These are phyloP conservation scores for Amborella trichopoda DNA, from an alignment of 164 flowering plant genomes.

Conservation along the genomic window DNA sequence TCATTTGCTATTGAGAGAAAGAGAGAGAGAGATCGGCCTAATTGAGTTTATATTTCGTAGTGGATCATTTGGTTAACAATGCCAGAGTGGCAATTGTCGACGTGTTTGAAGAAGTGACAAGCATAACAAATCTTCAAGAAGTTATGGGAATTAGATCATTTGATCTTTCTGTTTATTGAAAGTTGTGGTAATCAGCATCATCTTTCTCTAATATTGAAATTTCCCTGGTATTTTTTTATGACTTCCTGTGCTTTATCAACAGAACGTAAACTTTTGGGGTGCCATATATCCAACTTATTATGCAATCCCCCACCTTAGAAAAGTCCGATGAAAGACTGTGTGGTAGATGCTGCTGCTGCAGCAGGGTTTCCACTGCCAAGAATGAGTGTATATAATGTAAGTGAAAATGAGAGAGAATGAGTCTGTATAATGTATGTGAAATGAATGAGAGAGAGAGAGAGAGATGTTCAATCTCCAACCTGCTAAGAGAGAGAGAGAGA, in stretches of 20 bases:
- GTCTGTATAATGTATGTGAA: not conserved
- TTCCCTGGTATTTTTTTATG: not conserved
- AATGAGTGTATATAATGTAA: constrained; percentile 32
- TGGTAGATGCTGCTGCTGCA: constrained; percentile 24
- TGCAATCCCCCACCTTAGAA: constrained; percentile 39
- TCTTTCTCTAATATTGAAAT: not conserved
- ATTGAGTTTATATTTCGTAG: too few relatives aligned
- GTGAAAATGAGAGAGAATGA: not conserved
- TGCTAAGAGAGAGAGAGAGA: not conserved
- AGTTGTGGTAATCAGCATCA: too few relatives aligned
- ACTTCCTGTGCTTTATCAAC: not conserved
- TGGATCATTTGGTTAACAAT: constrained; percentile 68
- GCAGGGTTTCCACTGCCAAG: constrained; percentile 30
- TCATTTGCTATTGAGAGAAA: too few relatives aligned
- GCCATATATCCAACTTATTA: constrained; percentile 28
- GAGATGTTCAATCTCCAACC: not conserved
- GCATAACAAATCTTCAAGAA: constrained; percentile 11
- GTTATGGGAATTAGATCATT: constrained; percentile 30
- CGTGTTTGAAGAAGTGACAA: constrained; percentile 32
- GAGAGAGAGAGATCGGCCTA: too few relatives aligned
- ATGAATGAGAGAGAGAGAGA: not conserved
- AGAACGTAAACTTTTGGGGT: constrained; percentile 65
- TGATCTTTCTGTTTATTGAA: not conserved
- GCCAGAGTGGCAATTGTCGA: constrained; percentile 31
- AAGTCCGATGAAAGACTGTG: constrained; percentile 33